Evolutionary conservation across 441 rosid species (phyloP), one percentile per base, ranked within the genome.

Genomic region (Lepidium campestre): DNA sequence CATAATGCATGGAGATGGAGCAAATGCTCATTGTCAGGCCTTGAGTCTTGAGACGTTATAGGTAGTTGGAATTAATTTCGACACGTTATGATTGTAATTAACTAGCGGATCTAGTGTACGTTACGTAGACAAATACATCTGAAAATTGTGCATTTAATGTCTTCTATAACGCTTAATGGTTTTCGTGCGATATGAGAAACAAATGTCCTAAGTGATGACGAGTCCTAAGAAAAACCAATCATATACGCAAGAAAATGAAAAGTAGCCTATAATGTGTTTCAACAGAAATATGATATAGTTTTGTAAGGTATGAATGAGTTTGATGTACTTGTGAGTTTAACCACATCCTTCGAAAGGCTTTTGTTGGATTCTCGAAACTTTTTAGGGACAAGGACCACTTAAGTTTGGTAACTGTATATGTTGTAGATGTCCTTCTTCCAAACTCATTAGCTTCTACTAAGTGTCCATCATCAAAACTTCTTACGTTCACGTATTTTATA

Each of bases 331-430:
- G 0, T 18, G 47, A 46, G 64, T 42, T 15, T 57, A 32, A 64
- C 64, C 56, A 46, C 40, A 15, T 44, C 10, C 10, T 67, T 45
- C 4, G 64, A 48, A 36, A 13, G 7, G 2, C 34, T 57, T 45
- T 57, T 17, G 57, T 57, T 67, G 57, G 57, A 55, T 65, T 67
- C 71, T 54, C 35, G 34, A 65, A 31, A 11, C 50, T 41, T 14
- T 55, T 56, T 3, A 2, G n/a, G n/a, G n/a, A n/a, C n/a, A n/a
- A 12, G 72, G 72, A 57, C 72, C 72, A 67, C 39, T n/a, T 3
- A 46, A 46, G 32, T 67, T 67, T 57, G 57, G 41, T 34, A 14
- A 32, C 36, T 40, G 35, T 65, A 6, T 40, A 19, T 54, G 13
- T 65, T 25, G 31, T 15, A 36, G 11, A 5, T n/a, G 15, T 48